Evolutionary conservation across 2,329 filamentous ascomycete species (phyloP), one percentile per base, ranked within the genome.

Genomic region (Leptodontidium sp.): DNA sequence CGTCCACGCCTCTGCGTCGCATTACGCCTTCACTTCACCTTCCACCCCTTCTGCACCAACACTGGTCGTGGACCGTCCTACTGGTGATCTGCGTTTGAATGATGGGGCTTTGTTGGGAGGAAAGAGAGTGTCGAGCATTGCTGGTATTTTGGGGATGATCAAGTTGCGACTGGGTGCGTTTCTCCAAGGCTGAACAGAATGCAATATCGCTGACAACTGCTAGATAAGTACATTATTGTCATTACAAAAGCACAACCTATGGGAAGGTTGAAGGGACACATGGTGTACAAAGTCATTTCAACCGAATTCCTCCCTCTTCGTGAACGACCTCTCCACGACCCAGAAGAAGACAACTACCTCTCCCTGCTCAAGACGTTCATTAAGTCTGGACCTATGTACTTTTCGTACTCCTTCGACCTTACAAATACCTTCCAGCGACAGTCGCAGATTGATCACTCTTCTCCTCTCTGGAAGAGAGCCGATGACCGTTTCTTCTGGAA

Each of bases 401-500:
- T 98, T 78, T 98, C 96, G 67, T 99, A 99, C 84, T 95, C 94
- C 9, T 89, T 97, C 79, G 96, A 99, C 81, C 87, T 99, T 72
- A 99, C 96, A 75, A 99, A 97, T 84, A 94, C 89, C 79, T 97
- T 98, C 83, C 96, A 99, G 82, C 90, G 96, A 72, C 96, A 98
- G 79, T 90, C 94, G 3, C 89, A 94, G 74, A 84, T 89, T 72
- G 89, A 97, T 79, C 82, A 84, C 66, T 87, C 87, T 17, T 84
- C 86, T 66, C 94, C 96, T 14, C 82, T 98, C 68, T 99, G 96
- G 96, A 91, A 92, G 84, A 87, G 94, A 74, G 91, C 95, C 72
- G 96, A 99, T 80, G 94, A 98, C 79, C 93, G 96, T 72, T 99
- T 99, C 85, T 99, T 98, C 85, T 99, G 95, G 93, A 99, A 99